These are phyloP conservation scores for Symmetrospora coprosmae DNA, from an alignment of 768 basidiomycete species.

Conservation along the genomic window DNA sequence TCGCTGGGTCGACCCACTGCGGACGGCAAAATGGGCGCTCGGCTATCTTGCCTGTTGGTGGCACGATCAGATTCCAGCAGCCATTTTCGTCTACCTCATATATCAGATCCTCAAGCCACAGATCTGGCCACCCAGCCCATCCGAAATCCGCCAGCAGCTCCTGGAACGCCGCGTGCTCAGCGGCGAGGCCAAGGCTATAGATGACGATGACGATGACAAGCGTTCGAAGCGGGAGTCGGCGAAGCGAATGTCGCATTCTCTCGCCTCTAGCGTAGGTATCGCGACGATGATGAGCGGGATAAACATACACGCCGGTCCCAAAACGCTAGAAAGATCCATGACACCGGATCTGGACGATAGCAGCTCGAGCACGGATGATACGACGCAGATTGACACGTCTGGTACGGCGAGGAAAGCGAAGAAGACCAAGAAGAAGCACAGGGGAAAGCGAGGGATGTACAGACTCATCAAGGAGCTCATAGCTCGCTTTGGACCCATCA, in stretches of 20 bases:
- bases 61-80: constrained; percentile 18
- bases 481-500: constrained; percentile 4
- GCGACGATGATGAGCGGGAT: constrained; percentile 7
- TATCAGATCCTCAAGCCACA: neutral
- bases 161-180: neutral
- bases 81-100: neutral
- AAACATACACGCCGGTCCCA: neutral
- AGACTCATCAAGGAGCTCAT: constrained; percentile 7
- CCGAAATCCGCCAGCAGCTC: neutral
- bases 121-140: neutral
- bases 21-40: neutral
- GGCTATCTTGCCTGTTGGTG: constrained; percentile 14
- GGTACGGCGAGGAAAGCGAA: neutral
- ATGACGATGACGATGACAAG: neutral
- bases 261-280: neutral
- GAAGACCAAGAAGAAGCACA: neutral
- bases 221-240: too few species aligned
- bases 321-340: too few species aligned
- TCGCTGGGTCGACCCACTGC: constrained; percentile 7
- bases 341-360: too few species aligned
- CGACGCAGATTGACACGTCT: too few species aligned
- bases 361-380: too few species aligned
- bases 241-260: neutral
- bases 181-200: constrained; percentile 4
- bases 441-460: constrained; percentile 14